Evolutionary conservation across 2,329 filamentous ascomycete genomes (phyloP).

Genomic region (Clonostachys rhizophaga): DNA sequence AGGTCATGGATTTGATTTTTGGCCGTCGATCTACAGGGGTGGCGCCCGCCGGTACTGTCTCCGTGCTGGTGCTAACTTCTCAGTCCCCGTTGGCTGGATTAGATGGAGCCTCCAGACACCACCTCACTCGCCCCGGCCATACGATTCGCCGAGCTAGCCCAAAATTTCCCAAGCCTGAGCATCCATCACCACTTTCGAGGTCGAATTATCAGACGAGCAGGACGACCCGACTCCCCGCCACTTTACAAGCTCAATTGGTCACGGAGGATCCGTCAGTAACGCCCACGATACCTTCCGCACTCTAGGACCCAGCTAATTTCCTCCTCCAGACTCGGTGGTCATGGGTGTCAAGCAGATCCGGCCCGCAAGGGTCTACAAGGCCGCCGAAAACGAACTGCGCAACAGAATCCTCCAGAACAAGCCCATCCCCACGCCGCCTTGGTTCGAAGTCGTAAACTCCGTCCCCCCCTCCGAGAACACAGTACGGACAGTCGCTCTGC

Average conservation of each 20-base stretch:
- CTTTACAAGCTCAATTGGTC: too few species aligned
- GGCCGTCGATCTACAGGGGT: too few species aligned
- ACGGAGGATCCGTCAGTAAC: too few species aligned
- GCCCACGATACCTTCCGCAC: too few species aligned
- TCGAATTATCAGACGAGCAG: too few species aligned
- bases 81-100: background rate
- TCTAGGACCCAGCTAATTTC: too few species aligned
- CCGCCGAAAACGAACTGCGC: slow-evolving; percentile 36
- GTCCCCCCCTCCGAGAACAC: slow-evolving; percentile 56
- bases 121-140: slow-evolving; percentile 3
- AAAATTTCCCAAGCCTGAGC: slow-evolving; percentile 7
- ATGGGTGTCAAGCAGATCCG: slow-evolving; percentile 40
- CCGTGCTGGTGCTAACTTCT: background rate
- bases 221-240: too few species aligned
- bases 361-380: slow-evolving; percentile 41
- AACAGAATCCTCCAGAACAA: slow-evolving; percentile 27
- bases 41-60: background rate
- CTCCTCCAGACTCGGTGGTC: background rate
- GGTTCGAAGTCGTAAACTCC: slow-evolving; percentile 44
- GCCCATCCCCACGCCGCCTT: slow-evolving; percentile 31
- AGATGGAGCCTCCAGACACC: background rate
- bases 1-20: too few species aligned
- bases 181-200: background rate
- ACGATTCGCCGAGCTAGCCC: slow-evolving; percentile 12
- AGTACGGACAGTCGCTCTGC: slow-evolving; percentile 45